A percentile compares a stretch with the other conserved stretches of the same genome.
These are phyloP conservation scores for Eimeria necatrix DNA, from an alignment of 169 alveolate genomes.

Conservation along the genomic window DNA sequence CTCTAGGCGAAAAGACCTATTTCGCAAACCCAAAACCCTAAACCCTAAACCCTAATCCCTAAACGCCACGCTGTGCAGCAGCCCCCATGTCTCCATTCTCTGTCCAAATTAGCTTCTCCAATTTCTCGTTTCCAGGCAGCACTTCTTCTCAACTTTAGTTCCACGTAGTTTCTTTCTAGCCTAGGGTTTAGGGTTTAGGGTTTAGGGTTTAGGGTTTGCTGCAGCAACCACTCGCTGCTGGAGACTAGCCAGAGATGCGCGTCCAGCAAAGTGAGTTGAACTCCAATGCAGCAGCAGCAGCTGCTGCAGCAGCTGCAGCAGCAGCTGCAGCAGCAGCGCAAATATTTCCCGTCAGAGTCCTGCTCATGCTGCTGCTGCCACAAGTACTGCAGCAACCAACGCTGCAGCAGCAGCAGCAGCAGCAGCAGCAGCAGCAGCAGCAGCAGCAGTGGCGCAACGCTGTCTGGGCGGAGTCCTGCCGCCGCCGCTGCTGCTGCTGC, in stretches of 20 bases:
- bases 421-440: conserved; percentile 14
- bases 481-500: not conserved
- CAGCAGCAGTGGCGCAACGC: not conserved
- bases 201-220: not conserved
- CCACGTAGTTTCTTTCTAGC: too few relatives aligned
- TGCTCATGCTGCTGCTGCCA: not conserved
- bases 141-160: too few relatives aligned
- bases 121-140: too few relatives aligned
- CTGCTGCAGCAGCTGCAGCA: not conserved
- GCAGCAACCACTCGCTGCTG: not conserved
- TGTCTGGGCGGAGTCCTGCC: not conserved
- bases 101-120: too few relatives aligned
- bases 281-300: not conserved
- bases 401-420: not conserved
- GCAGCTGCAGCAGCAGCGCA: conserved; percentile 2
- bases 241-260: not conserved
- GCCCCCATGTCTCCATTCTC: too few relatives aligned
- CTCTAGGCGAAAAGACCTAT: too few relatives aligned
- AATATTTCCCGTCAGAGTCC: not conserved
- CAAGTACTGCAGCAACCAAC: not conserved
- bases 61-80: too few relatives aligned
- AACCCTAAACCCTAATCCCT: too few relatives aligned
- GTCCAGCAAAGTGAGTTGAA: not conserved
- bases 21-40: too few relatives aligned
- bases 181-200: too few relatives aligned